Evolutionary conservation across 2,329 filamentous ascomycete species (phyloP), one percentile per base, ranked within the genome.

Genomic region (Trichoderma lentiforme): DNA sequence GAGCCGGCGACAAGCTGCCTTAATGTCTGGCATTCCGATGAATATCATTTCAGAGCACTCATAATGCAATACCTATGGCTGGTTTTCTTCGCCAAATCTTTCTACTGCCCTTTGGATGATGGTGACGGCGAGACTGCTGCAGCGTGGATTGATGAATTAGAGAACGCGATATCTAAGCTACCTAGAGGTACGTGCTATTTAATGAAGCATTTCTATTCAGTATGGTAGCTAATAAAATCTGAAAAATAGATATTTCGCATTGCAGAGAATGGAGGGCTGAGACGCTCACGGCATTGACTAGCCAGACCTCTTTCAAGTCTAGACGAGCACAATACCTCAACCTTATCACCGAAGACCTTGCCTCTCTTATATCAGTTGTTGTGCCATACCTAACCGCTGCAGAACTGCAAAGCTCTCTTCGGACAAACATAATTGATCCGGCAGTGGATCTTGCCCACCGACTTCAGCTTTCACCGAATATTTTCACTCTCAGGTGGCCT

Each of bases 11-110:
- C 78, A 53, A 76, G 79, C 24, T 80, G 78, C 63, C 69, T 82
- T 30, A 76, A 70, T 28, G 73, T 78, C 26, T 76, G 77, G 21
- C 75, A 79, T 65, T 77, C 80, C 24, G 81, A 82, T 47, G 80
- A 80, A 71, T 80, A 81, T 67, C 81, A 82, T 61, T 77, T 81
- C 61, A 78, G 79, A 43, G 79, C 77, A 11, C 74, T 77, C 47
- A 81, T 82, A 66, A 81, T 82, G 80, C 80, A 82, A 73, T 82
- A 81, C 71, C 75, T 82, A 11, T 80, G 80, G 75, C 72, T 80
- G 32, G 79, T 76, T 2, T 72, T 82, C 32, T 82, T 82, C 67
- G 75, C 79, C 26, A 81, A 79, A 68, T 78, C 80, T 0, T 82
- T 82, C 70, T 82, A 82, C 74, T 79, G 79, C 65, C 80, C 81